phyloP scores from a whole-genome alignment of 768 basidiomycete species.

The Amanita rimosa region DNA sequence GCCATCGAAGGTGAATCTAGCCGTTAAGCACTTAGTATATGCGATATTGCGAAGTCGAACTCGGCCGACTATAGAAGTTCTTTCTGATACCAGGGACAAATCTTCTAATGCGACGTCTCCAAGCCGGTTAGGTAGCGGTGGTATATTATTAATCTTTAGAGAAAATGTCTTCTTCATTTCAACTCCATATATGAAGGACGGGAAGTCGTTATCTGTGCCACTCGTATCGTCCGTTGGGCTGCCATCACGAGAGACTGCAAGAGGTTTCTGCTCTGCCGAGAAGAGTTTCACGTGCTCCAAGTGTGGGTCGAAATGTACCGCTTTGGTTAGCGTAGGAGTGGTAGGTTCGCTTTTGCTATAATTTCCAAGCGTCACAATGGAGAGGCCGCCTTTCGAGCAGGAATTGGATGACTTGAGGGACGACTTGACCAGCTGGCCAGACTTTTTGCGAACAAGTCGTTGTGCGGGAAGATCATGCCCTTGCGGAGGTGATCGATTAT shows the following conservation, averaged over 20 bases:
- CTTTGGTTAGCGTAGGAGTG: slow-evolving; percentile 71
- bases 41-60: slow-evolving; percentile 79
- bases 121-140: slow-evolving; percentile 24
- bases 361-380: slow-evolving; percentile 36
- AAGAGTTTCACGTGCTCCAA: slow-evolving; percentile 94
- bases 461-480: slow-evolving; percentile 17
- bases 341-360: slow-evolving; percentile 65
- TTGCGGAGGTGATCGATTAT: slow-evolving; percentile 13
- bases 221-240: slow-evolving; percentile 79
- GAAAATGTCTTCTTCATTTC: slow-evolving; percentile 28
- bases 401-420: slow-evolving; percentile 71
- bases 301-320: slow-evolving; percentile 87
- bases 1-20: slow-evolving; percentile 86
- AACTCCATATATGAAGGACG: slow-evolving; percentile 51
- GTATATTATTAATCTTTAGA: slow-evolving; percentile 65
- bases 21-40: slow-evolving; percentile 77
- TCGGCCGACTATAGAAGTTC: slow-evolving; percentile 51
- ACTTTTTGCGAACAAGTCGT: slow-evolving; percentile 76
- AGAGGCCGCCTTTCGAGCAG: slow-evolving; percentile 34
- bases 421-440: slow-evolving; percentile 86
- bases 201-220: slow-evolving; percentile 71
- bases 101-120: slow-evolving; percentile 45
- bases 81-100: slow-evolving; percentile 40
- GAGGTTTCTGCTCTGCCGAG: slow-evolving; percentile 88
- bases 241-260: slow-evolving; percentile 85